Base-by-base conservation (phyloP, 371 early-diverging fungal genomes). In the Apophysomyces variabilis region DNA sequence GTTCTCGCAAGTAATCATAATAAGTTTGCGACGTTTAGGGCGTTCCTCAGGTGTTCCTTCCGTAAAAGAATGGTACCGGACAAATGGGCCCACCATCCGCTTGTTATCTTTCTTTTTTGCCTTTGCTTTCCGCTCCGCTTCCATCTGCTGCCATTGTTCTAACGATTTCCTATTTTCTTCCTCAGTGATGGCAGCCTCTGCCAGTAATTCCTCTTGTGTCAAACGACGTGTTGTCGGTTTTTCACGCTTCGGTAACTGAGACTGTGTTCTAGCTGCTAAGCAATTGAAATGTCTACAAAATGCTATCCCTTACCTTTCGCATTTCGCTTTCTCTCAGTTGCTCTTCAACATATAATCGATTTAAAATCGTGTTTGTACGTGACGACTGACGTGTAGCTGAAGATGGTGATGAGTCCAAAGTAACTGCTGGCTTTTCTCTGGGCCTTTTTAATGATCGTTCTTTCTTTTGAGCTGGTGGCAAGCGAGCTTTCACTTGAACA, bases 181-280 rank as follows among this genome's bases (percentile, higher is more conserved):
- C 62, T 87, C 89, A 0, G 87, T 89, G 59, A 85, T 79, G 4
- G 73, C 82, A 12, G 89, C 89, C 61, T 89, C 87, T 36, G 77
- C 84, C 54, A 89, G 61, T 5, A 89, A 58, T 44, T 89, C 87
- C 58, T 85, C 84, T 66, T 89, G 89, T 0, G 85, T 89, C 69
- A 83, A 61, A 59, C 77, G 81, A 32, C 73, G 71, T 7, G 69
- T 73, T 0, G 74, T 71, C 3, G 78, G 76, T 57, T 75, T 69
- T 58, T 84, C 83, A 16, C 80, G 80, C 69, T 85, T 87, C 35
- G 85, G 84, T 47, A 72, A 69, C 13, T 45, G 46, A 9, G 77
- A 70, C 75, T 73, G 59, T 37, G 47, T 59, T 41, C 32, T 45
- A n/a, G 1, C 13, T 47, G 47, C 21, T 47, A 1, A 14, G n/a